A percentile compares a stretch with the other conserved stretches of the same genome.
phyloP scores from a whole-genome alignment of 306 rosid genomes.

The Crotalaria pallida region DNA sequence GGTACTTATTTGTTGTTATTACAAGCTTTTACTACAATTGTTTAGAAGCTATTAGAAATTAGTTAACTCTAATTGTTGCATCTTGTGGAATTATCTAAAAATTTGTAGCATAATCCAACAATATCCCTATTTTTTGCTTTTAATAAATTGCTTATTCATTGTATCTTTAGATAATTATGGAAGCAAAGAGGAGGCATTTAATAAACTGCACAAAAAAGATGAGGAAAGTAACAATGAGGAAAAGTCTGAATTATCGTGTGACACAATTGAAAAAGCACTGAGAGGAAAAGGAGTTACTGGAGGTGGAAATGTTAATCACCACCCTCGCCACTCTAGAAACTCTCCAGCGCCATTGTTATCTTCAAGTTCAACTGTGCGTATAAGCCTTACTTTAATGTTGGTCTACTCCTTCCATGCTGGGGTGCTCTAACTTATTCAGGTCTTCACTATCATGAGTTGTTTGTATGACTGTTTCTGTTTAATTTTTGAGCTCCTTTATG shows the following conservation, averaged over 20 bases:
- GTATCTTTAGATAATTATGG: neutral
- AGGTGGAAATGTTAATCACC: neutral
- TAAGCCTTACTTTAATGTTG: constrained; percentile 2
- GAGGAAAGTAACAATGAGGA: neutral
- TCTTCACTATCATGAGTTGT: neutral
- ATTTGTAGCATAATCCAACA: too few species aligned
- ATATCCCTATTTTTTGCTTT: neutral
- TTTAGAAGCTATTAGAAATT: too few species aligned
- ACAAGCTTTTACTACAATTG: too few species aligned
- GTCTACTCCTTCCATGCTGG: neutral
- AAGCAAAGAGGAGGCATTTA: neutral
- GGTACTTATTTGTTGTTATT: too few species aligned
- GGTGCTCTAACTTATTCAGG: neutral
- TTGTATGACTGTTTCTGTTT: neutral
- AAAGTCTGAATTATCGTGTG: neutral
- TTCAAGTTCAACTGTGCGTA: neutral
- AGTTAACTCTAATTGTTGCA: too few species aligned
- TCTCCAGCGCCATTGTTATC: neutral
- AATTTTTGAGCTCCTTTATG: neutral
- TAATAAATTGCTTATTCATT: neutral
- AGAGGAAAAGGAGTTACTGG: constrained; percentile 11
- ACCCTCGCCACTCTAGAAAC: neutral
- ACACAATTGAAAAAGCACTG: neutral
- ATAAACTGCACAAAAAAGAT: neutral
- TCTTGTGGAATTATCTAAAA: neutral